Evolutionary conservation across 805 yeast species (phyloP), one percentile per base, ranked within the genome.

Genomic region (Priceomyces melissophilus): DNA sequence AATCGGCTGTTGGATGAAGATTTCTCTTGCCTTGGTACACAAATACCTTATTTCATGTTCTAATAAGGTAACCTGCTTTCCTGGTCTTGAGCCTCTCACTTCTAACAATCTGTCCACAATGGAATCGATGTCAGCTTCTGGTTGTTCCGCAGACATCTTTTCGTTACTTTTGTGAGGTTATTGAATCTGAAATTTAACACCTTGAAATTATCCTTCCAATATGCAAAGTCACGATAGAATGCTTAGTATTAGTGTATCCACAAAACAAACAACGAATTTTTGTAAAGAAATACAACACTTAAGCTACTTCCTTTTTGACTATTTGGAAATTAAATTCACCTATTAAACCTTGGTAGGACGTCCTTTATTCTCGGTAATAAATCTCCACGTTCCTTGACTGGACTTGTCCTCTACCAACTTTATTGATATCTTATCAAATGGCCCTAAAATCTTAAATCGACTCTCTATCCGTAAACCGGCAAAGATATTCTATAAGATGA

Each of bases 31-130:
- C 67, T 90, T 91, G 48, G 97, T 89, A 74, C 99, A 91, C 47
- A 91, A 81, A 68, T 79, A 91, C 60, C 96, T 83, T 65, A 91
- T 93, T 71, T 93, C 98, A 63, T 79, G 87, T 69, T 91, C 99
- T 56, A 84, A 87, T 46, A 91, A 75, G 51, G 89, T 89, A 35
- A 91, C 99, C 63, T 88, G 96, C 65, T 88, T 90, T 30, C 99
- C 99, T 13, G 99, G 99, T 65, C 97, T 83, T 46, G 96, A 88
- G 49, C 98, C 99, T 68, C 99, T 83, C 40, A 93, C 99, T 68
- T 93, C 98, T 55, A 91, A 76, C 59, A 91, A 78, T 76, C 98
- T 82, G 72, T 91, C 98, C 65, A 91, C 93, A 58, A 91, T 90
- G 60, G 96, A 87, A 68, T 91, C 99, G 59, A 91, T 85, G 63